Evolutionary conservation across 2,329 filamentous ascomycete genomes (phyloP), one percentile per base, ranked within the genome.

Genomic region (Balansia obtecta): DNA sequence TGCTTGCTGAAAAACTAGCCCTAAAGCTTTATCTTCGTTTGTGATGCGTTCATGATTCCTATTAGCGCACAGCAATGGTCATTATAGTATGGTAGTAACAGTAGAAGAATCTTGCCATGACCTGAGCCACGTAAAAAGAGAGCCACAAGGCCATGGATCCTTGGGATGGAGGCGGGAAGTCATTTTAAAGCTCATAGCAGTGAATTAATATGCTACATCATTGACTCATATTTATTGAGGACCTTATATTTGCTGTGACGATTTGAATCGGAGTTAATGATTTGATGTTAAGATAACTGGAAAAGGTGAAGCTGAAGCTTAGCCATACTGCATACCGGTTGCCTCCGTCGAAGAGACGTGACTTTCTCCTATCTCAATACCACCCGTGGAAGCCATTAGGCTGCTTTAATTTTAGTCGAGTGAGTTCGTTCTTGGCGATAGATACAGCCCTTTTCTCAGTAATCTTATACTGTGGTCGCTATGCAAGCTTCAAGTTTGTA

Each of bases 21-120:
- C 12, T 3, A 54, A 32, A 22, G 52, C 52, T 12, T 48, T 54
- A 38, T 48, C 54, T 20, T 55, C 52, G 33, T 54, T 55, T 6
- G 42, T 40, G 22, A 55, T 52, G 15, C 52, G 54, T 39, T 55
- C 52, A 22, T 54, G 52, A 45, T 55, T 39, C 13, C 37, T n/a
- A 5, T 39, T 5, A 39, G 7, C 2, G 37, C 27, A 22, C 27
- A 38, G 34, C 37, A 16, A n/a, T 0, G 27, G 8, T 27, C 27
- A 27, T 4, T 7, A 27, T 27, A 27, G 8, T 27, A 27, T 27
- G 16, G 2, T 27, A 27, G 27, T 2, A 27, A 6, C 8, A 27
- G 8, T 27, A 27, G 8, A 27, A 27, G 2, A 3, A 7, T 12
- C n/a, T 16, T 16, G 13, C 37, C 37, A 39, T 15, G 13, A 39